phyloP scores from a whole-genome alignment of 2,329 filamentous ascomycete genomes.

The Microcera coccophila region DNA sequence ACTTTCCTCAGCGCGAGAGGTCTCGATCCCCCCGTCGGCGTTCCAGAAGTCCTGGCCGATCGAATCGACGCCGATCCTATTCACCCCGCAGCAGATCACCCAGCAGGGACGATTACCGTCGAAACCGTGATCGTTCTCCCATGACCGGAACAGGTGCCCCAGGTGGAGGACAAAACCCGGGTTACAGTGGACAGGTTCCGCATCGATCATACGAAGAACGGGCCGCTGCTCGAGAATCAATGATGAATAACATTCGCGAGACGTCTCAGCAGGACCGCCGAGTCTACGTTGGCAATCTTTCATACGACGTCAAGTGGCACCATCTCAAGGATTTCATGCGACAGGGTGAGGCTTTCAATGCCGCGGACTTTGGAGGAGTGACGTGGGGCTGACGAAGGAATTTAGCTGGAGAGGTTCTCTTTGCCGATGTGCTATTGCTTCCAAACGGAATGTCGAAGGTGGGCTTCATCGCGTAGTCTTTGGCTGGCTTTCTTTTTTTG shows the following conservation, averaged over 20 bases:
- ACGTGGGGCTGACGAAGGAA: slow-evolving; percentile 38
- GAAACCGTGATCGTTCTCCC: slow-evolving; percentile 73
- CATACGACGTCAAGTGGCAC: slow-evolving; percentile 99
- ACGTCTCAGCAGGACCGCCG: slow-evolving; percentile 97
- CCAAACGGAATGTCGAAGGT: slow-evolving; percentile 99
- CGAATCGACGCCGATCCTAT: slow-evolving; percentile 69
- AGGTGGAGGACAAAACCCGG: slow-evolving; percentile 65
- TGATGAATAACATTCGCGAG: slow-evolving; percentile 93
- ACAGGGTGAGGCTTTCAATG: slow-evolving; percentile 68
- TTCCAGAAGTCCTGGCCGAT: slow-evolving; percentile 75
- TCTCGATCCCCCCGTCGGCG: slow-evolving; percentile 75
- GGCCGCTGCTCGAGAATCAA: slow-evolving; percentile 78
- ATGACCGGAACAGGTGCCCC: slow-evolving; percentile 71
- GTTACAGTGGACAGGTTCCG: slow-evolving; percentile 56
- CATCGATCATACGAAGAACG: slow-evolving; percentile 83
- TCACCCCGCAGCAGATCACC: slow-evolving; percentile 72
- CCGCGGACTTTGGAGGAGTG: slow-evolving; percentile 24
- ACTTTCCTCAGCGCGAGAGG: slow-evolving; percentile 68
- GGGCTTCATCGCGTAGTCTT: slow-evolving; percentile 86
- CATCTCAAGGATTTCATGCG: slow-evolving; percentile 99
- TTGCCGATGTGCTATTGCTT: slow-evolving; percentile 98
- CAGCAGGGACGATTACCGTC: slow-evolving; percentile 73
- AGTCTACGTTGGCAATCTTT: slow-evolving; percentile 98
- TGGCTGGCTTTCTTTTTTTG: slow-evolving; percentile 81
- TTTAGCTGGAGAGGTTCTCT: slow-evolving; percentile 96